phyloP scores from a whole-genome alignment of 192 early-diverging fungal genomes.

The Podila clonocystis region DNA sequence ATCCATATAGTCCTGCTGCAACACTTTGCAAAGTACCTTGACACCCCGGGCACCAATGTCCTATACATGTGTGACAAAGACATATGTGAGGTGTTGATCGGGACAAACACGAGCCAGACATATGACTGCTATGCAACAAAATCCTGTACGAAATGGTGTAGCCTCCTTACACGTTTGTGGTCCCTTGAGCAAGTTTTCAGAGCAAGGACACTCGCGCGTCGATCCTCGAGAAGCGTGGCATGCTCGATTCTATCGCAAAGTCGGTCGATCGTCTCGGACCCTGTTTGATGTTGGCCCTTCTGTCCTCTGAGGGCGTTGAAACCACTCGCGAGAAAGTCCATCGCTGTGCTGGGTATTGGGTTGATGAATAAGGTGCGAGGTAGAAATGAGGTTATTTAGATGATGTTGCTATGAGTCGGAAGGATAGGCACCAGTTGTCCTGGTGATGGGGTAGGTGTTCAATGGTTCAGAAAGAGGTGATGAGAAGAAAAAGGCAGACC shows the following conservation, averaged over 20 bases:
- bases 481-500: no score
- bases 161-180: slow-evolving; percentile 71
- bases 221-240: slow-evolving; percentile 90
- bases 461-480: no score
- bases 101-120: neutral
- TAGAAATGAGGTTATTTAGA: neutral
- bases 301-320: slow-evolving; percentile 72
- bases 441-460: no score
- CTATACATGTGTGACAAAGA: slow-evolving; percentile 44
- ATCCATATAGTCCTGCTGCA: slow-evolving; percentile 87
- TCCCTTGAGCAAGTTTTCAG: slow-evolving; percentile 89
- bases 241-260: slow-evolving; percentile 85
- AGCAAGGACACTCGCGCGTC: slow-evolving; percentile 84
- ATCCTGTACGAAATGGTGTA: neutral
- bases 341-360: slow-evolving; percentile 19
- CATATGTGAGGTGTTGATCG: neutral
- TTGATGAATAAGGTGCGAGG: neutral
- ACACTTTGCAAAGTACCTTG: slow-evolving; percentile 73
- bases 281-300: slow-evolving; percentile 69
- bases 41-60: slow-evolving; percentile 88
- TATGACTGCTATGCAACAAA: neutral
- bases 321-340: slow-evolving; percentile 72
- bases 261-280: slow-evolving; percentile 82
- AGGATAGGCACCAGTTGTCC: no score
- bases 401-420: neutral